phyloP scores from a whole-genome alignment of 1,139 yeast species.

The Barnettozyma hawaiiensis region DNA sequence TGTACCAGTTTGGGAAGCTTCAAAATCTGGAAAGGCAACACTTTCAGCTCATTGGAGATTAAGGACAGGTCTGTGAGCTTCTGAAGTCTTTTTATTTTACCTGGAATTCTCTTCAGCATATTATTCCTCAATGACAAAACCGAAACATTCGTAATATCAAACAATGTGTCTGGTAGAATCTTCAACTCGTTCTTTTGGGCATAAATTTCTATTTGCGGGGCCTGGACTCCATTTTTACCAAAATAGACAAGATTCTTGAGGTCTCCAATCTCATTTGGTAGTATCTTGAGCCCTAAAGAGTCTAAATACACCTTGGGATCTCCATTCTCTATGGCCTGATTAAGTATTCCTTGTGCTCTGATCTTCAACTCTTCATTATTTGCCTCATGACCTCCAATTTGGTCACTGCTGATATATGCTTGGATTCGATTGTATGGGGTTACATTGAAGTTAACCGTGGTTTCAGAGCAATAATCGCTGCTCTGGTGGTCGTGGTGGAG shows the following conservation, averaged over 20 bases:
- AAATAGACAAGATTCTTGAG: slow-evolving; percentile 43
- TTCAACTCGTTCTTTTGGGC: slow-evolving; percentile 47
- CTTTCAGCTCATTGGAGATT: slow-evolving; percentile 45
- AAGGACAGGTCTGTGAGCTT: slow-evolving; percentile 46
- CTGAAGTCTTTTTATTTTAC: slow-evolving; percentile 40
- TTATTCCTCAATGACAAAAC: slow-evolving; percentile 53
- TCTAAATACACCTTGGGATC: slow-evolving; percentile 38
- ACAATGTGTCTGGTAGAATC: slow-evolving; percentile 45
- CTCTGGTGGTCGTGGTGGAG: too few species aligned
- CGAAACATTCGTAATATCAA: slow-evolving; percentile 44
- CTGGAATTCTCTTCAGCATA: slow-evolving; percentile 44
- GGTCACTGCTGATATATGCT: slow-evolving; percentile 23
- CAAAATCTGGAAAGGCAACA: slow-evolving; percentile 51
- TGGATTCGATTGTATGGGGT: slow-evolving; percentile 19
- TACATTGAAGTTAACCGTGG: slow-evolving; percentile 22
- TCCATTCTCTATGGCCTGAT: slow-evolving; percentile 31
- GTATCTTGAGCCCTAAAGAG: slow-evolving; percentile 34
- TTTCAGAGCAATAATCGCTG: slow-evolving; percentile 16
- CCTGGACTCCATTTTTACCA: slow-evolving; percentile 32
- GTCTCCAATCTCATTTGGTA: slow-evolving; percentile 55
- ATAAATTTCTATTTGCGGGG: slow-evolving; percentile 40
- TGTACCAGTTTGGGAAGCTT: slow-evolving; percentile 38
- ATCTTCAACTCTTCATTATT: slow-evolving; percentile 16
- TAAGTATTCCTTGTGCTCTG: slow-evolving; percentile 19
- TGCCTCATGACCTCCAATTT: slow-evolving; percentile 8